These are phyloP conservation scores for Zangia roseola DNA, from an alignment of 768 basidiomycete genomes.

Conservation along the genomic window DNA sequence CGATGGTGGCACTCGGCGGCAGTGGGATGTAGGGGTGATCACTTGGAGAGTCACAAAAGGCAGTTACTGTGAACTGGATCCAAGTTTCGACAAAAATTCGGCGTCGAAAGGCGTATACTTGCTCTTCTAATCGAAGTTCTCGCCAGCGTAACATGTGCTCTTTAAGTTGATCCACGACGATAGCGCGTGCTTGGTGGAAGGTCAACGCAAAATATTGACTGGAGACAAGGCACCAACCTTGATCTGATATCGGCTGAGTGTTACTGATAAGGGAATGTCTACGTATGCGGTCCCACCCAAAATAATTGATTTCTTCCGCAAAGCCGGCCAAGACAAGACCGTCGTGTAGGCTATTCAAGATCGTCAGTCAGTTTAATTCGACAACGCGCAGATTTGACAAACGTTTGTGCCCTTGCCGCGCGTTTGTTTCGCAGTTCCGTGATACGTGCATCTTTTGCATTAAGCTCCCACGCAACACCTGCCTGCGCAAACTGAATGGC, in stretches of 20 bases:
- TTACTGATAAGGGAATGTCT: constrained; percentile 28
- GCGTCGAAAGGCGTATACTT: constrained; percentile 27
- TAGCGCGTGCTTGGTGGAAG: constrained; percentile 12
- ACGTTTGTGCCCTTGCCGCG: constrained; percentile 26
- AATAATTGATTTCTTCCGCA: constrained; percentile 26
- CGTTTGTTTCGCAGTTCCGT: constrained; percentile 23
- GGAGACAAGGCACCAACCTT: constrained; percentile 12
- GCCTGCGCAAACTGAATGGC: constrained; percentile 22
- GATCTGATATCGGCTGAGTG: constrained; percentile 22
- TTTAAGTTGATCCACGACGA: constrained; percentile 19
- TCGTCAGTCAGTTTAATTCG: constrained; percentile 5
- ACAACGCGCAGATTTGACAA: constrained; percentile 4
- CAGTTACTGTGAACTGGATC: constrained; percentile 18
- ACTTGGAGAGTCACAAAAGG: constrained; percentile 14
- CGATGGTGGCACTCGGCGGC: constrained; percentile 27
- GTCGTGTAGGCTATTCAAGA: constrained; percentile 17
- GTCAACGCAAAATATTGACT: constrained; percentile 5
- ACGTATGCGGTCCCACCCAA: constrained; percentile 33
- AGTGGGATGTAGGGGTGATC: constrained; percentile 23
- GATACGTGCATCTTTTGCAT: constrained; percentile 17
- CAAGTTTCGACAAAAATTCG: constrained; percentile 26
- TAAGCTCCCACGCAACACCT: constrained; percentile 27
- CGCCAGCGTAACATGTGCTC: constrained; percentile 32
- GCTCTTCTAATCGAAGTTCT: constrained; percentile 31
- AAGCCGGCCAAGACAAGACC: constrained; percentile 21